Evolutionary conservation across 139 green algal species (phyloP), one percentile per base, ranked within the genome.

Genomic region (Gonium pectorale): DNA sequence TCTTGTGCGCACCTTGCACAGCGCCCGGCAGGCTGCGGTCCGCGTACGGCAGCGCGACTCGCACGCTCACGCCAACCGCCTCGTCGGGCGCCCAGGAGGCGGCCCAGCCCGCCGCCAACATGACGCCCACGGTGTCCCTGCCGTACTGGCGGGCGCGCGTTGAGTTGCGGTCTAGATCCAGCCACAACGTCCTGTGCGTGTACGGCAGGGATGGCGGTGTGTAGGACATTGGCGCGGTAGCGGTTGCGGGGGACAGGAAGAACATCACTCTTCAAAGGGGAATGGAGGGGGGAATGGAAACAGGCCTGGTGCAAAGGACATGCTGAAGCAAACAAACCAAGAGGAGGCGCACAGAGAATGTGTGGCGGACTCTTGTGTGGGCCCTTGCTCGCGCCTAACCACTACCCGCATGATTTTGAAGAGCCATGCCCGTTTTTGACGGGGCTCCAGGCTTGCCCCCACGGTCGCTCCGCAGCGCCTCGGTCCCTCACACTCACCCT

Each of bases 31-130:
- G 38, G 49, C 35, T 63, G 11, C 60, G 24, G 38, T 81, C 54
- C 6, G 73, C 54, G 22, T 56, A 11, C 8, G 73, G 73, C 54
- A 81, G 73, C 24, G 73, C 73, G 54, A 81, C 33, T 8, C 73
- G 35, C 54, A 81, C 73, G 40, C 73, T 81, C 54, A 81, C 73
- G 5, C 54, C 54, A 37, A 81, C 73, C 40, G 38, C 59, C 54
- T 81, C 73, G 29, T 69, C 52, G 0, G 54, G 37, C 26, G 31
- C 17, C 73, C 73, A 81, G 26, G 24, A 6, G 40, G 38, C 40
- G 21, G 54, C 54, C 73, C 73, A 81, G 52, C 19, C 31, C 15
- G 73, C 73, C 8, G 73, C 73, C 73, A 81, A 38, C 73, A 81
- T 81, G 5, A 81, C 37, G 27, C 73, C 73, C 2, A 69, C 73